Evolutionary conservation across 306 rosid genomes (phyloP).

Genomic region (Gastrolobium bilobum): DNA sequence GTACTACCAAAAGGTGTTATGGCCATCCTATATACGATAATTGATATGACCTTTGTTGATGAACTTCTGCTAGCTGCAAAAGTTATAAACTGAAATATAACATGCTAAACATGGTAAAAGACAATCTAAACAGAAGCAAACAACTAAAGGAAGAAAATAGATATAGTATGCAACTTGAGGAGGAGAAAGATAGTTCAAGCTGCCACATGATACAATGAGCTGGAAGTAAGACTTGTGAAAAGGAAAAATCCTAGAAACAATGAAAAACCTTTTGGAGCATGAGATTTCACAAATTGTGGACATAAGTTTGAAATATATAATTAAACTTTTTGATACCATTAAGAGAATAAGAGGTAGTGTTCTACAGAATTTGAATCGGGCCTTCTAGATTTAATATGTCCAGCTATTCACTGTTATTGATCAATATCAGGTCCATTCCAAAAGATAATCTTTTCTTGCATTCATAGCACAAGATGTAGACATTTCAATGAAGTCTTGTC

Average conservation of each 20-base stretch:
- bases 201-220: slow-evolving; percentile 29
- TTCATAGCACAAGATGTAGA: slow-evolving; percentile 14
- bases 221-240: no score
- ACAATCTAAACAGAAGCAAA: background rate
- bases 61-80: slow-evolving; percentile 43
- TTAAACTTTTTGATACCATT: background rate
- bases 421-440: slow-evolving; percentile 13
- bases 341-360: background rate
- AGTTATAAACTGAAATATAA: slow-evolving; percentile 17
- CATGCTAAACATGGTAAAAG: slow-evolving; percentile 3
- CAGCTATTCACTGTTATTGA: slow-evolving; percentile 5
- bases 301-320: no score
- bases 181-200: slow-evolving; percentile 12
- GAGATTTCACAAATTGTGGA: no score
- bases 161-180: background rate
- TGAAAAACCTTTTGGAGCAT: no score
- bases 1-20: slow-evolving; percentile 77
- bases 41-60: slow-evolving; percentile 5
- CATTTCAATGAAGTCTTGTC: slow-evolving; percentile 3
- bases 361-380: slow-evolving; percentile 17
- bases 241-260: no score
- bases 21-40: slow-evolving; percentile 66
- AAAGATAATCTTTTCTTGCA: slow-evolving; percentile 13
- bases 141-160: slow-evolving; percentile 2
- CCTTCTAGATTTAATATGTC: background rate